Conservation (phyloP, 306 rosid genomes). For the Quillaja saponaria region DNA sequence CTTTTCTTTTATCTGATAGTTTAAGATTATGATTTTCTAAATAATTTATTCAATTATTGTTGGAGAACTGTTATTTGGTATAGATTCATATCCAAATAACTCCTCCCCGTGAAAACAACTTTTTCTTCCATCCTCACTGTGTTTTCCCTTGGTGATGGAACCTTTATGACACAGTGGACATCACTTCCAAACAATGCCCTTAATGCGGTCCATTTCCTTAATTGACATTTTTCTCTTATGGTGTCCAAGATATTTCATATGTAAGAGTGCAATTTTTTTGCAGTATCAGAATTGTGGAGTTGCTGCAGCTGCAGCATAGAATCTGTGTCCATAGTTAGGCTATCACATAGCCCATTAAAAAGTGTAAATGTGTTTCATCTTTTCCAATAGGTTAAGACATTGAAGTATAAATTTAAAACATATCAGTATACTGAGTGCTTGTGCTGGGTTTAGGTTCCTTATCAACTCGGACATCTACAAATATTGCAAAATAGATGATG, state of each 20-base stretch:
- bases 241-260: conserved; percentile 2
- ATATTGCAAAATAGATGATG: no score
- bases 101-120: neutral
- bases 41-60: neutral
- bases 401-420: no score
- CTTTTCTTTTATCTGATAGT: conserved; percentile 2
- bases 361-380: no score
- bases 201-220: conserved; percentile 13
- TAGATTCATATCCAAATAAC: neutral
- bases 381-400: no score
- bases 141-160: conserved; percentile 1
- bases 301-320: neutral
- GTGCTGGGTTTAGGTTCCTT: no score
- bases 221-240: conserved; percentile 1
- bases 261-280: conserved; percentile 13
- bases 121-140: conserved; percentile 3
- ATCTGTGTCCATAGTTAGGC: no score
- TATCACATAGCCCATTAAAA: no score
- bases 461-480: no score
- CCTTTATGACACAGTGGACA: conserved; percentile 3
- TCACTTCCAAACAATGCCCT: neutral
- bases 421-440: no score
- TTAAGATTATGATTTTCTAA: neutral
- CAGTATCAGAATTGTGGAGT: neutral
- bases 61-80: conserved; percentile 18